A percentile compares a stretch with the other conserved stretches of the same genome.
These are phyloP conservation scores for Ilex aquifolium DNA, from an alignment of 257 asterid species.

Conservation along the genomic window DNA sequence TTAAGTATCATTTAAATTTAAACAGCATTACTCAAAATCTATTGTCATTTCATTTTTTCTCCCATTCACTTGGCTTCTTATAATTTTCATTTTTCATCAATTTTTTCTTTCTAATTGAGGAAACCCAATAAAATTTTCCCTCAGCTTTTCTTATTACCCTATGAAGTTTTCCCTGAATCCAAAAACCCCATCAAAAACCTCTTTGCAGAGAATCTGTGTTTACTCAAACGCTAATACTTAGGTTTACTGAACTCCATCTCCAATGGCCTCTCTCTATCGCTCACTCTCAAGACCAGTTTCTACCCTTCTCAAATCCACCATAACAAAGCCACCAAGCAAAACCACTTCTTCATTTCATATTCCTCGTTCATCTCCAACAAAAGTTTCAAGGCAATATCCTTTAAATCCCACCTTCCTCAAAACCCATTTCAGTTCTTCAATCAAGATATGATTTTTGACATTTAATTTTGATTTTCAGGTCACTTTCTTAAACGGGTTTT, in stretches of 20 bases:
- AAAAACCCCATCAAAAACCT: too few relatives aligned
- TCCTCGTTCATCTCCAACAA: constrained; percentile 19
- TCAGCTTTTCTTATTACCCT: too few relatives aligned
- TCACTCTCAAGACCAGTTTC: constrained; percentile 61
- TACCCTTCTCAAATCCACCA: constrained; percentile 48
- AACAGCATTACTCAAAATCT: too few relatives aligned
- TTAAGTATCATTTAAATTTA: too few relatives aligned
- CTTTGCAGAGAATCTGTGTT: too few relatives aligned
- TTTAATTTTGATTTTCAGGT: constrained; percentile 2
- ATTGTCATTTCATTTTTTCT: too few relatives aligned
- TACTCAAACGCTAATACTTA: too few relatives aligned
- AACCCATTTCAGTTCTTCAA: not conserved
- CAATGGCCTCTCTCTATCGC: constrained; percentile 69
- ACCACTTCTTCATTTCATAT: constrained; percentile 19
- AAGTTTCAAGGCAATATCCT: constrained; percentile 34
- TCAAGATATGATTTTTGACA: constrained; percentile 12
- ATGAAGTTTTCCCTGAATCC: too few relatives aligned
- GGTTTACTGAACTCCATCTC: not conserved
- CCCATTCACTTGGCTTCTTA: too few relatives aligned
- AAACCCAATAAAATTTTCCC: too few relatives aligned
- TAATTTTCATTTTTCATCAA: too few relatives aligned
- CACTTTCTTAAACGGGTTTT: not conserved
- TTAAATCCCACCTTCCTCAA: not conserved
- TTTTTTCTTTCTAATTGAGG: too few relatives aligned
- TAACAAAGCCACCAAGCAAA: constrained; percentile 34